Evolutionary conservation across 2,329 filamentous ascomycete species (phyloP), one percentile per base, ranked within the genome.

Genomic region (Diplodia mutila): DNA sequence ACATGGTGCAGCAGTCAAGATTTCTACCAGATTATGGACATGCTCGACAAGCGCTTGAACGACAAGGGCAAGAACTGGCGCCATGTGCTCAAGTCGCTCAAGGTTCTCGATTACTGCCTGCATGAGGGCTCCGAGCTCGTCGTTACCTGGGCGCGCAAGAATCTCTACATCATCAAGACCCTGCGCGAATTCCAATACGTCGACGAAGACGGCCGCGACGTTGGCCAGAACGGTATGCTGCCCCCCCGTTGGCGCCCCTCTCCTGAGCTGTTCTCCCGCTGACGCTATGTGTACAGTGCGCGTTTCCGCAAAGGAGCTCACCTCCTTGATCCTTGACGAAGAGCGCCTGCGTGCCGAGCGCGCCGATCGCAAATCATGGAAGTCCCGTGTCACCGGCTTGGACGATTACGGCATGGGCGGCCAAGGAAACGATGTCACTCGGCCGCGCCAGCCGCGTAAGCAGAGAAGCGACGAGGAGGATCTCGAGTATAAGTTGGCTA

Each of bases 41-140:
- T 99, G 93, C 85, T 99, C 72, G 95, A 99, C 82, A 98, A 98
- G 85, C 91, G 95, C 73, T 84, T 99, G 76, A 99, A 99, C 75
- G 95, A 99, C 81, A 98, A 99, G 81, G 95, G 95, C 77, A 99
- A 98, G 86, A 99, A 99, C 79, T 99, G 95, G 95, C 90, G 95
- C 74, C 95, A 99, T 79, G 95, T 99, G 14, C 84, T 99, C 69
- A 99, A 99, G 82, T 96, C 95, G 51, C 85, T 99, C 73, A 99
- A 99, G 80, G 95, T 99, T 65, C 86, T 98, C 68, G 95, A 99
- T 80, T 99, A 99, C 81, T 97, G 94, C 81, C 85, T 99, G 67
- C 95, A 99, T 78, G 95, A 99, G 79, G 95, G 95, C 57, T 97
- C 94, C 0, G 95, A 98, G 81, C 84, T 97, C 71, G 93, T 97